Base-by-base conservation (phyloP, 2,329 filamentous ascomycete species). In the Penicillium paneum region DNA sequence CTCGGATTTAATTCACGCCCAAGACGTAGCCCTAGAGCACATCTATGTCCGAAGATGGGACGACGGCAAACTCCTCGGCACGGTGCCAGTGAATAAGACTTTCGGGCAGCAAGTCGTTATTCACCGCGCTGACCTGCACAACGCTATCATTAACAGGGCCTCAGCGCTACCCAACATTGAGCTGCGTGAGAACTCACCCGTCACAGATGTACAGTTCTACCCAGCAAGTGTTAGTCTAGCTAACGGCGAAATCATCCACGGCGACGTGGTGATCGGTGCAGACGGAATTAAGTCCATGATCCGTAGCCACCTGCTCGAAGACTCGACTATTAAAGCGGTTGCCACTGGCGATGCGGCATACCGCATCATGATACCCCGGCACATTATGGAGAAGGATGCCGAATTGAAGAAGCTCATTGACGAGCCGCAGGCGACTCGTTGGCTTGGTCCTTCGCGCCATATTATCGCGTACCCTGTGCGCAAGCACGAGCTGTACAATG, bases 381-480 rank as follows among this genome's bases (percentile, higher is more conserved):
- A 83, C 29, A 79, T 87, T 55, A 88, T 92, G 82, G 72, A 79
- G 52, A 62, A 81, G 21, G 87, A 91, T 62, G 81, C 87, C 0
- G 86, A 89, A 59, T 77, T 91, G 44, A 76, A 87, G 49, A 79
- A 75, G n/a, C 79, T 91, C 10, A 78, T 92, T 21, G 83, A 89
- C 61, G 78, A 80, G 40, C 82, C 90, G 64, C 78, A 81, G 45
- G 88, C 88, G 3, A 86, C 85, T 36, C 82, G 89, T 46, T 92
- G 88, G 89, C 87, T 92, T 48, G 89, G 89, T 31, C 84, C 85
- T 67, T 83, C 83, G 62, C 81, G 87, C 1, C 89, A 92, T 71
- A 88, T 91, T 69, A 89, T 92, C 63, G 87, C 87, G 0, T 93
- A 92, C 68, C 85, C 88, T 0, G 85, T 93, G 40, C 80, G 83